Percentiles rank a stretch among this genome's conserved stretches.
phyloP scores from a whole-genome alignment of 805 yeast genomes.

The Myxozyma melibiosi region DNA sequence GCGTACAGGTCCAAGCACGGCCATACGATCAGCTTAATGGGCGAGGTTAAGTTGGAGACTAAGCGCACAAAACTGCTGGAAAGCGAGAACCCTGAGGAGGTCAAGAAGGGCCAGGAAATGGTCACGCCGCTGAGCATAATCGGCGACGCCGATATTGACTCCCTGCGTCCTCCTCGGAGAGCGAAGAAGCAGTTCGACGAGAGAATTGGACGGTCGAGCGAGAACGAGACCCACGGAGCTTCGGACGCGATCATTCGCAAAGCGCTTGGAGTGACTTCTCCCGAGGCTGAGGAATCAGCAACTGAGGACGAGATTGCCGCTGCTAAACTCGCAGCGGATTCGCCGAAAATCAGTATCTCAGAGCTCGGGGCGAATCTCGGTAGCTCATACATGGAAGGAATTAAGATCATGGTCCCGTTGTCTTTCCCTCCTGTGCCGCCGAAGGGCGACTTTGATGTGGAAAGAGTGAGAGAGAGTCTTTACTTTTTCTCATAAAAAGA shows the following conservation, averaged over 20 bases:
- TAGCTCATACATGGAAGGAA: no score
- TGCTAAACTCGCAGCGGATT: conserved; percentile 3
- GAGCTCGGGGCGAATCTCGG: no score
- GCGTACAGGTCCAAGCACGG: conserved; percentile 44
- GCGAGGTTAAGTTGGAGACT: conserved; percentile 73
- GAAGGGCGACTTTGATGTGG: conserved; percentile 78
- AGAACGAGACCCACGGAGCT: conserved; percentile 42
- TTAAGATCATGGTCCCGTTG: conserved; percentile 27
- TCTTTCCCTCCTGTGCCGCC: conserved; percentile 35
- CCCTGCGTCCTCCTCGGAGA: conserved; percentile 4
- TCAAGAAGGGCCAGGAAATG: conserved; percentile 55
- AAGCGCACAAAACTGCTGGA: conserved; percentile 58
- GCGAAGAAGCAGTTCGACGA: not conserved
- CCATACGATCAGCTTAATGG: conserved; percentile 61
- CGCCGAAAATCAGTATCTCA: not conserved
- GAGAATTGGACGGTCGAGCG: conserved; percentile 39
- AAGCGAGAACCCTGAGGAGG: conserved; percentile 55
- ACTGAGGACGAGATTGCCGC: not conserved
- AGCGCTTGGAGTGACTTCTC: conserved; percentile 12
- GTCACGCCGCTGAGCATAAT: conserved; percentile 69
- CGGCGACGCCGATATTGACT: conserved; percentile 14
- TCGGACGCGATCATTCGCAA: conserved; percentile 36
- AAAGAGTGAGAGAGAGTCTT: conserved; percentile 65
- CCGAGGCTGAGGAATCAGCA: conserved; percentile 1
- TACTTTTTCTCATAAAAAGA: conserved; percentile 64